These are phyloP conservation scores for Aegilops speltoides DNA, from an alignment of 176 grass and related monocot genomes.

Conservation along the genomic window DNA sequence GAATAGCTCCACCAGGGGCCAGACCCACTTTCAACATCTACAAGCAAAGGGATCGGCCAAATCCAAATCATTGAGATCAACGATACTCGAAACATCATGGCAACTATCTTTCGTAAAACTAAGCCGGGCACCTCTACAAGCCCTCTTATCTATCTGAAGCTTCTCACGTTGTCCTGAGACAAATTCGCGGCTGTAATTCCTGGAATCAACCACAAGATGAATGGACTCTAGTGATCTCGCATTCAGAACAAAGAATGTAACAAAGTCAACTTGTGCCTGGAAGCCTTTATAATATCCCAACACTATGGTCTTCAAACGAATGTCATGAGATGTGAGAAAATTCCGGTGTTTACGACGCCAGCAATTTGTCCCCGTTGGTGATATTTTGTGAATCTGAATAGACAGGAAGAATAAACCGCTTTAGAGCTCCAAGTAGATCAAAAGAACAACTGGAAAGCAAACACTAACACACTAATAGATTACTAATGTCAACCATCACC, in stretches of 20 bases:
- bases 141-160: slow-evolving; percentile 16
- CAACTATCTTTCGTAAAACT: not conserved
- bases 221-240: not conserved
- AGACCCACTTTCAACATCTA: not conserved
- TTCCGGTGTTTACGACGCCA: not conserved
- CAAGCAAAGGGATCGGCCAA: not conserved
- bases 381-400: not conserved
- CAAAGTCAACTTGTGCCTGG: not conserved
- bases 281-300: not conserved
- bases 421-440: not conserved
- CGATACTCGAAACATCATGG: not conserved
- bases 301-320: slow-evolving; percentile 5
- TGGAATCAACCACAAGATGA: not conserved
- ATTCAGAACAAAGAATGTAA: slow-evolving; percentile 6
- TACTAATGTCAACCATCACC: not conserved
- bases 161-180: not conserved
- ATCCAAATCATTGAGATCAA: not conserved
- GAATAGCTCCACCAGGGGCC: not conserved
- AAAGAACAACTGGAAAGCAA: not conserved
- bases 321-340: not conserved
- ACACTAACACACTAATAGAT: not conserved
- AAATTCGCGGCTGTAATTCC: not conserved
- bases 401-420: not conserved
- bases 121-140: not conserved
- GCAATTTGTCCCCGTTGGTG: not conserved